Percentiles rank a stretch among this genome's conserved stretches.
These are phyloP conservation scores for Crithidia bombi DNA, from an alignment of 208 protist species.

Conservation along the genomic window DNA sequence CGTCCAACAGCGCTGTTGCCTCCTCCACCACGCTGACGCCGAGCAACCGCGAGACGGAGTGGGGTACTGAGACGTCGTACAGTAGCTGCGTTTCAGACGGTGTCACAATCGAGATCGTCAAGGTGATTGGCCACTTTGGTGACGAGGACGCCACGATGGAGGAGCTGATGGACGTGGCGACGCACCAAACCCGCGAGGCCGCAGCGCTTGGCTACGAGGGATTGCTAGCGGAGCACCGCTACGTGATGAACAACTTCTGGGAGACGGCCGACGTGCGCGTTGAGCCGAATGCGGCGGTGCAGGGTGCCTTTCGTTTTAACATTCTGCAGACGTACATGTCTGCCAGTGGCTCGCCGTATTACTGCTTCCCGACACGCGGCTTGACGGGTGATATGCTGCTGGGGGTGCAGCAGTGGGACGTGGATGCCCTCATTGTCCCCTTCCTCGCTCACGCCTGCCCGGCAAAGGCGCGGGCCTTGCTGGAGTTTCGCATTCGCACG, in stretches of 20 bases:
- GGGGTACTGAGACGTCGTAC: conserved; percentile 79
- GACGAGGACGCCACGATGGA: conserved; percentile 80
- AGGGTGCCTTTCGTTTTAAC: conserved; percentile 87
- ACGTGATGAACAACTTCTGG: conserved; percentile 77
- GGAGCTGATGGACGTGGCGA: conserved; percentile 80
- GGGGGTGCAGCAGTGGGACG: conserved; percentile 89
- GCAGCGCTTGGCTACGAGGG: conserved; percentile 61
- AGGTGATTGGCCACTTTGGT: conserved; percentile 81
- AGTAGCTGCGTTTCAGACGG: conserved; percentile 79
- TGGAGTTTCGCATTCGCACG: conserved; percentile 87
- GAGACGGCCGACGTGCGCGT: conserved; percentile 68
- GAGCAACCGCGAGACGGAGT: conserved; percentile 59
- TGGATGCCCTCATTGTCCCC: conserved; percentile 86
- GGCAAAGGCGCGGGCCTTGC: conserved; percentile 64
- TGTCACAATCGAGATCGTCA: conserved; percentile 72
- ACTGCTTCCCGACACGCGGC: conserved; percentile 78
- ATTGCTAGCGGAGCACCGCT: conserved; percentile 63
- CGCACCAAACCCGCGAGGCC: conserved; percentile 63
- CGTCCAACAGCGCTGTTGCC: conserved; percentile 10
- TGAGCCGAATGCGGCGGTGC: conserved; percentile 50
- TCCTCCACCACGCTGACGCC: conserved; percentile 48
- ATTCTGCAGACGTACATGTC: conserved; percentile 84
- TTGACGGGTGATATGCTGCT: conserved; percentile 70
- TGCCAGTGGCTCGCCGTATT: conserved; percentile 35
- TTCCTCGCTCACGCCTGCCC: conserved; percentile 86